Percentiles rank a stretch among this genome's conserved stretches.
Evolutionary conservation across 768 basidiomycete species (phyloP).

Genomic region (Tremella mesenterica): DNA sequence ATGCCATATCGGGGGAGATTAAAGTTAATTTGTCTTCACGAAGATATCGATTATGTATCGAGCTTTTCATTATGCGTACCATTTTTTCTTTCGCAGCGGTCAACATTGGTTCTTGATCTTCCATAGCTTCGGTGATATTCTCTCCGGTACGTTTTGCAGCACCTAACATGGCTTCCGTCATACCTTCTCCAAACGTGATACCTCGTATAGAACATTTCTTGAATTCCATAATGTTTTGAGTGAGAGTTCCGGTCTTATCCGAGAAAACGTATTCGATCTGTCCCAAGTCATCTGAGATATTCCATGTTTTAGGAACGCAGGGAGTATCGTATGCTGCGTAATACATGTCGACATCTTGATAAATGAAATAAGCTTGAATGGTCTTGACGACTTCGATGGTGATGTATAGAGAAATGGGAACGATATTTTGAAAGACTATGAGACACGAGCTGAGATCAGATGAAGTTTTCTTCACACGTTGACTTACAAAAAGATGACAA

Average conservation of each 20-base stretch:
- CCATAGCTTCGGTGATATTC: conserved; percentile 53
- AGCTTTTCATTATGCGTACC: conserved; percentile 62
- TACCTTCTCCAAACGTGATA: conserved; percentile 77
- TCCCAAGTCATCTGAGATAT: conserved; percentile 94
- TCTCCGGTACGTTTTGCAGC: conserved; percentile 75
- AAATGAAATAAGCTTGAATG: conserved; percentile 92
- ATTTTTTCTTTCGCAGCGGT: conserved; percentile 62
- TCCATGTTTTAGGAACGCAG: conserved; percentile 95
- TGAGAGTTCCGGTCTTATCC: conserved; percentile 94
- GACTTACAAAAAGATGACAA: conserved; percentile 85
- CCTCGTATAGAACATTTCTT: conserved; percentile 87
- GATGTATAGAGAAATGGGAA: conserved; percentile 91
- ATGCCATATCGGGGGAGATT: conserved; percentile 73
- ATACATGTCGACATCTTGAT: conserved; percentile 94
- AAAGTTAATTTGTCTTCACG: conserved; percentile 76
- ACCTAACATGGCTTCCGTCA: conserved; percentile 91
- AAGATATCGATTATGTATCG: conserved; percentile 81
- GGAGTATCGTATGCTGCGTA: conserved; percentile 72
- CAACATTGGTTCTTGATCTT: conserved; percentile 63
- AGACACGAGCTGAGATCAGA: conserved; percentile 62
- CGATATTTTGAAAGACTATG: conserved; percentile 95
- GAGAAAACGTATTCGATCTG: conserved; percentile 95
- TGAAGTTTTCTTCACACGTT: not conserved
- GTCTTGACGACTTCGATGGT: conserved; percentile 98
- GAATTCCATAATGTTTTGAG: conserved; percentile 98